Base-by-base conservation (phyloP, 169 alveolate species). In the Plasmodium ovale region DNA sequence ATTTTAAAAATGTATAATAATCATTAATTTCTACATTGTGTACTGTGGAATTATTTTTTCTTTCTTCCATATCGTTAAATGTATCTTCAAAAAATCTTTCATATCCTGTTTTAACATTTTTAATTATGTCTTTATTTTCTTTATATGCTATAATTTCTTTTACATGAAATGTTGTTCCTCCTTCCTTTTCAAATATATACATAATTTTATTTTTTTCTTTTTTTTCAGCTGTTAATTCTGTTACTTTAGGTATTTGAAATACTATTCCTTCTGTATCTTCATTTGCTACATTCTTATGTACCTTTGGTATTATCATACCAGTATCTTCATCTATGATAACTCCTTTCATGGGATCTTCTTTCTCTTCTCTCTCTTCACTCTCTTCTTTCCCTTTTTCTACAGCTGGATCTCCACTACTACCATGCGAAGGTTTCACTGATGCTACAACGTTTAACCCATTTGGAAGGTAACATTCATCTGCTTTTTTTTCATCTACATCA, bases 281-380 rank as follows among this genome's bases (percentile, higher is more conserved):
- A 0, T 68, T 2, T 3, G 10, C 39, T 2, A 3, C 29, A 12
- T 77, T 37, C 42, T 49, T 60, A 2, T 65, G 54, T 1, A 77
- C 12, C 25, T 65, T 77, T 3, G 88, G 77, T 1, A 77, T 14
- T 21, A 23, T 12, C 31, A 77, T 77, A 2, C 88, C 88, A 12
- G 88, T 77, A 29, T 77, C 88, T 60, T 77, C 74, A 33, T 77
- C 77, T 21, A 60, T 6, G 3, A 58, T 56, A 35, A 73, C 16
- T 0, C 27, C 14, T 31, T 21, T 56, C 35, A 23, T 25, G 23
- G 21, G 33, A 2, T 3, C 29, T 56, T 14, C 72, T 44, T 4
- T 31, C 2, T 21, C 62, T 35, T 59, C 72, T 2, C 33, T 27
- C 10, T 56, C 60, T 12, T 12, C 23, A 21, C 1, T 23, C 47